These are phyloP conservation scores for Fusarium tupiense DNA, from an alignment of 2,329 filamentous ascomycete genomes.

Conservation along the genomic window DNA sequence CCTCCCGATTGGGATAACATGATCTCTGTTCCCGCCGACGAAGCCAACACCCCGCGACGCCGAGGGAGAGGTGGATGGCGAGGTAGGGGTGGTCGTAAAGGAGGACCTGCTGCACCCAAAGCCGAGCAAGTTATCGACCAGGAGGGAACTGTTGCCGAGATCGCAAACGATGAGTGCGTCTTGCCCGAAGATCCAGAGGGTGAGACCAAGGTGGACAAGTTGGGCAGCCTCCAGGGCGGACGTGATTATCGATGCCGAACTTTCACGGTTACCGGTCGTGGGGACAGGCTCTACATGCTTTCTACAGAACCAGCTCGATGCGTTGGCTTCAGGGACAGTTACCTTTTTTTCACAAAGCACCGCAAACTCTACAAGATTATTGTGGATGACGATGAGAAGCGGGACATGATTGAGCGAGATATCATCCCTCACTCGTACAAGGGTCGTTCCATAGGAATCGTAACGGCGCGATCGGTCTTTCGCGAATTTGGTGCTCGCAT, in stretches of 20 bases:
- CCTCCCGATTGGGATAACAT: slow-evolving; percentile 81
- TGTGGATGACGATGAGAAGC: slow-evolving; percentile 96
- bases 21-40: slow-evolving; percentile 64
- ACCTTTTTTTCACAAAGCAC: slow-evolving; percentile 99
- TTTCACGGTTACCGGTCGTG: slow-evolving; percentile 87
- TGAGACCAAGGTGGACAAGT: slow-evolving; percentile 91
- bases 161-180: slow-evolving; percentile 90
- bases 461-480: slow-evolving; percentile 95
- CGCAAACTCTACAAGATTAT: slow-evolving; percentile 97
- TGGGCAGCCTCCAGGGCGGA: slow-evolving; percentile 82
- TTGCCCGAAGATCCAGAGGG: slow-evolving; percentile 88
- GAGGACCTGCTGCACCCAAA: slow-evolving; percentile 77
- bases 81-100: slow-evolving; percentile 71
- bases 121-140: slow-evolving; percentile 90
- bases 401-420: slow-evolving; percentile 92
- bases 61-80: slow-evolving; percentile 78
- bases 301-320: slow-evolving; percentile 97
- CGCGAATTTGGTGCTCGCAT: slow-evolving; percentile 96
- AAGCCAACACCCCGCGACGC: slow-evolving; percentile 68
- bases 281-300: slow-evolving; percentile 93
- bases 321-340: slow-evolving; percentile 96
- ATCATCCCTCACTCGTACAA: slow-evolving; percentile 99
- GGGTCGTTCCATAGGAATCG: slow-evolving; percentile 94
- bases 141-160: slow-evolving; percentile 90
- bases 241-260: slow-evolving; percentile 95